Percentiles rank a stretch among this genome's conserved stretches.
These are phyloP conservation scores for Hanseniaspora guilliermondii DNA, from an alignment of 805 yeast species.

Conservation along the genomic window DNA sequence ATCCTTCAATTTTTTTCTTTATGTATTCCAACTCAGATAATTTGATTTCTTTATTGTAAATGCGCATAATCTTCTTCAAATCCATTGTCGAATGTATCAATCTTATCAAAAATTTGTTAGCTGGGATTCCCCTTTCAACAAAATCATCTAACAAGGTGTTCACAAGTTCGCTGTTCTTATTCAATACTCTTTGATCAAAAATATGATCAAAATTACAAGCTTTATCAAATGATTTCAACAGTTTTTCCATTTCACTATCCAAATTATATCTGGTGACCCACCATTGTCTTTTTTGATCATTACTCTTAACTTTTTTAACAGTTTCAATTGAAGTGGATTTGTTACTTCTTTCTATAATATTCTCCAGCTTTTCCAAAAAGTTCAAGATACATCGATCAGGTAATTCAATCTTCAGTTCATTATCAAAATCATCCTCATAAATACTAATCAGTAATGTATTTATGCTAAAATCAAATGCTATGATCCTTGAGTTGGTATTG, in stretches of 20 bases:
- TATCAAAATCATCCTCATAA: background rate
- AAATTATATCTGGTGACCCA: slow-evolving; percentile 57
- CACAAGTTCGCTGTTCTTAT: slow-evolving; percentile 15
- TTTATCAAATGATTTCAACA: slow-evolving; percentile 48
- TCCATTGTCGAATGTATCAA: background rate
- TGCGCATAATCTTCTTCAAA: background rate
- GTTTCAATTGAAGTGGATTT: slow-evolving; percentile 42
- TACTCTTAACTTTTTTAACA: slow-evolving; percentile 41
- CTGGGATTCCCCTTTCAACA: background rate
- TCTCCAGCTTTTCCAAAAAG: slow-evolving; percentile 35
- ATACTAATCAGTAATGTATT: background rate
- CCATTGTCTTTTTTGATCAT: slow-evolving; percentile 58
- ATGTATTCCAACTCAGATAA: background rate
- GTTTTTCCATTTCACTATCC: slow-evolving; percentile 41
- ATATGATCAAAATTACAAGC: slow-evolving; percentile 68
- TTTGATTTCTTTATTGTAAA: background rate
- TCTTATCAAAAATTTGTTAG: background rate
- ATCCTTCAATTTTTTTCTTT: background rate
- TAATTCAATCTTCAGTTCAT: background rate
- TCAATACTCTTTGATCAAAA: slow-evolving; percentile 32
- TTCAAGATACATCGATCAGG: slow-evolving; percentile 13
- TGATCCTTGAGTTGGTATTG: background rate
- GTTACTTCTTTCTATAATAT: slow-evolving; percentile 51
- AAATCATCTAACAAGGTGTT: background rate
- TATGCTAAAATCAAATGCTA: background rate